Evolutionary conservation across 1,284 basidiomycete genomes (phyloP).

Genomic region (Ganoderma sp.): DNA sequence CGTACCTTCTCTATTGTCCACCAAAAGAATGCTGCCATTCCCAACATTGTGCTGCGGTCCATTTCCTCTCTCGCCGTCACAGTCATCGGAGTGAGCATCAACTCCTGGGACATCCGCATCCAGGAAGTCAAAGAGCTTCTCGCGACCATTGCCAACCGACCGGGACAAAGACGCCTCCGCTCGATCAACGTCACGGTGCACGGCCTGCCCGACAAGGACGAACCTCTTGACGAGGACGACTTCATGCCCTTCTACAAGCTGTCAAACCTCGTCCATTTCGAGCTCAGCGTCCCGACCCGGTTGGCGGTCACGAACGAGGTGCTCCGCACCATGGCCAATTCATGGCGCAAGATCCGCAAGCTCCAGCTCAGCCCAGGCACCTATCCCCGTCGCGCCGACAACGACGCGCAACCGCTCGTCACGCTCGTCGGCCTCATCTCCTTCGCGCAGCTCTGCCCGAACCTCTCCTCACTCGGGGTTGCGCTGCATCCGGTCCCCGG

Average conservation of each 20-base stretch:
- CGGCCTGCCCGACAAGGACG: neutral
- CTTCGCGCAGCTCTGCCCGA: constrained; percentile 3
- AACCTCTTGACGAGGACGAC: neutral
- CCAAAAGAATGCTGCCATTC: neutral
- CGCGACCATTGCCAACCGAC: neutral
- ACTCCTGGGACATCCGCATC: neutral
- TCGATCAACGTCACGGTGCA: neutral
- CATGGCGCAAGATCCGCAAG: neutral
- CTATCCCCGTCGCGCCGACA: neutral
- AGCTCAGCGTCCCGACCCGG: neutral
- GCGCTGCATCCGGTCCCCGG: neutral
- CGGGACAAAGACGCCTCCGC: neutral
- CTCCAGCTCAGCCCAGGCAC: neutral
- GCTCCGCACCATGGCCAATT: neutral
- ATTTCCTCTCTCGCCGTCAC: neutral
- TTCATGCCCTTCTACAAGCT: neutral
- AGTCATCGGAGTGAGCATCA: neutral
- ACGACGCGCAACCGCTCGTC: neutral
- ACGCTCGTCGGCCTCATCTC: constrained; percentile 2
- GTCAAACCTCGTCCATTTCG: neutral
- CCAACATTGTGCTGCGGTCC: neutral
- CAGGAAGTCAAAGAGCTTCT: neutral
- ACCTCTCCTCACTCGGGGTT: neutral
- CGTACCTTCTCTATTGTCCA: neutral
- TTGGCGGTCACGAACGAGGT: neutral